Percentiles rank a stretch among this genome's conserved stretches.
Evolutionary conservation across 352 stramenopile species (phyloP).

Genomic region (Globisporangium uncinulatum): DNA sequence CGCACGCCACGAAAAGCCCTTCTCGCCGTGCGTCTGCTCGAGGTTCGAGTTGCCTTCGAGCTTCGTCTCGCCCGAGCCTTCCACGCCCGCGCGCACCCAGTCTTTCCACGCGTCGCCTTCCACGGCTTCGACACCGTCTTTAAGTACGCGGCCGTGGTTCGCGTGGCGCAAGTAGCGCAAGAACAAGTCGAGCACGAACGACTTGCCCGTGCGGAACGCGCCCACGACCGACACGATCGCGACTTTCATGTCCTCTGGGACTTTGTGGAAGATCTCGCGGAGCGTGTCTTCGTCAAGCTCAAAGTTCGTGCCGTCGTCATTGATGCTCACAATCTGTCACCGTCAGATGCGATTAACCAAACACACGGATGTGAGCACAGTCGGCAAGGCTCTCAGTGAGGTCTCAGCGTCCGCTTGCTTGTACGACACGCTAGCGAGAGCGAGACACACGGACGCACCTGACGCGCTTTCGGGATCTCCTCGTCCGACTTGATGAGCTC

Average conservation of each 20-base stretch:
- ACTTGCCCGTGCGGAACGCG: constrained; percentile 98
- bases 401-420: not conserved
- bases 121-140: constrained; percentile 37
- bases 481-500: constrained; percentile 18
- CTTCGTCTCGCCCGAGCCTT: constrained; percentile 43
- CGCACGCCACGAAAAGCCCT: constrained; percentile 95
- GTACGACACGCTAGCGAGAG: not conserved
- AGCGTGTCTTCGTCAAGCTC: constrained; percentile 67
- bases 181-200: constrained; percentile 97
- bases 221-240: constrained; percentile 97
- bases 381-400: not conserved
- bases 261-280: constrained; percentile 63
- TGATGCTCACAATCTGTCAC: constrained; percentile 78
- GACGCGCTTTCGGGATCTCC: constrained; percentile 16
- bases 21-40: constrained; percentile 66
- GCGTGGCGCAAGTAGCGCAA: constrained; percentile 92
- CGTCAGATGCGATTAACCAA: not conserved
- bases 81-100: constrained; percentile 55
- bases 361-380: not conserved
- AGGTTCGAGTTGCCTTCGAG: constrained; percentile 85
- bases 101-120: constrained; percentile 50
- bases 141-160: constrained; percentile 41
- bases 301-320: constrained; percentile 86
- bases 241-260: constrained; percentile 94
- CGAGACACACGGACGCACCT: constrained; percentile 6